A percentile compares a stretch with the other conserved stretches of the same genome.
Conservation (phyloP, 441 rosid genomes). For the Populus hybrid region DNA sequence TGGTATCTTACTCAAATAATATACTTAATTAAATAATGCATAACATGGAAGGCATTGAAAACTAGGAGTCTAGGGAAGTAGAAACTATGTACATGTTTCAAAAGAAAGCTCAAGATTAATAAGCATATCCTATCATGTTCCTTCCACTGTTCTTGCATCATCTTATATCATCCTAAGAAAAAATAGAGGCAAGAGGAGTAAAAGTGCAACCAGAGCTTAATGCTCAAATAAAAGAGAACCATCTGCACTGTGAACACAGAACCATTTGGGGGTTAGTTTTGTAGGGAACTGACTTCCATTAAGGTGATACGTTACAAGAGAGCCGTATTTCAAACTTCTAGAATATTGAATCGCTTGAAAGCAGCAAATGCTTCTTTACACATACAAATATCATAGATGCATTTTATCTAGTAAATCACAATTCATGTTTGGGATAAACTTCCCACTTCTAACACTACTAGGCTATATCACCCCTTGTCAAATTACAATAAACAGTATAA, state of each 20-base stretch:
- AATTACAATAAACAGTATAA: neutral
- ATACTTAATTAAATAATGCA: too few species aligned
- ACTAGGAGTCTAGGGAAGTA: neutral
- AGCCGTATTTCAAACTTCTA: neutral
- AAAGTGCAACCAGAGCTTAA: neutral
- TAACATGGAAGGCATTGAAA: neutral
- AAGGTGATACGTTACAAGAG: neutral
- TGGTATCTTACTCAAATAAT: too few species aligned
- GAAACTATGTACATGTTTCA: neutral
- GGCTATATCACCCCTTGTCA: neutral
- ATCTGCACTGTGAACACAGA: neutral
- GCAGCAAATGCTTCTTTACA: neutral
- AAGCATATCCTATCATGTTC: neutral
- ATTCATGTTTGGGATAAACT: neutral
- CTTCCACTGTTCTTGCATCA: neutral
- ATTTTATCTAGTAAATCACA: neutral
- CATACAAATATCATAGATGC: neutral
- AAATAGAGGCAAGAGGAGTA: neutral
- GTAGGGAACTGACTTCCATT: neutral
- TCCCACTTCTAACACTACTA: neutral
- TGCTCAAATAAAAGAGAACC: neutral
- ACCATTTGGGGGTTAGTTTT: neutral
- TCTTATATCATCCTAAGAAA: neutral
- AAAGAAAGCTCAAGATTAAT: neutral
- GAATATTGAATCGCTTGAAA: neutral